These are phyloP conservation scores for Xylaria arbuscula DNA, from an alignment of 2,329 filamentous ascomycete species.

Conservation along the genomic window DNA sequence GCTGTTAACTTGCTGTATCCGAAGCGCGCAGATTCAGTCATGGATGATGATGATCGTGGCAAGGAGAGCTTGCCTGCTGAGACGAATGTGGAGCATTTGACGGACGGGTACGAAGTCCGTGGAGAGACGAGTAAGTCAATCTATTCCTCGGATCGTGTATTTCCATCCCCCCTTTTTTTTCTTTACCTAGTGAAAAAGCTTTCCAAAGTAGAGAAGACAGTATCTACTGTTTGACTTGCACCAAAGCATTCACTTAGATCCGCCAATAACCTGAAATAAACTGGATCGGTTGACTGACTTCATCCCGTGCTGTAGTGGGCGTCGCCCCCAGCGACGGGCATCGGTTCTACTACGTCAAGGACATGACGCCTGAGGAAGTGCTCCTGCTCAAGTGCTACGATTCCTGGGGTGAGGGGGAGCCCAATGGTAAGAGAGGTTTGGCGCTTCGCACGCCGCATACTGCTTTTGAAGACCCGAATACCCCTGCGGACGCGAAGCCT, in stretches of 20 bases:
- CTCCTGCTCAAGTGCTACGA: slow-evolving; percentile 66
- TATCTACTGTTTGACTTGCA: no score
- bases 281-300: neutral
- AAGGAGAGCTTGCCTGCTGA: slow-evolving; percentile 61
- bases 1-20: slow-evolving; percentile 73
- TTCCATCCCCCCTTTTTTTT: neutral
- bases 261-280: neutral
- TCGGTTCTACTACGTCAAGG: slow-evolving; percentile 73
- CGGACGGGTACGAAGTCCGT: slow-evolving; percentile 68
- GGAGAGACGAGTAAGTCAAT: slow-evolving; percentile 64
- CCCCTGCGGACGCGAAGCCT: slow-evolving; percentile 57
- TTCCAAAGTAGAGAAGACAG: neutral
- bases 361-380: slow-evolving; percentile 69
- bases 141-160: neutral
- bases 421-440: slow-evolving; percentile 52
- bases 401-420: slow-evolving; percentile 56
- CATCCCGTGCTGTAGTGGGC: slow-evolving; percentile 51
- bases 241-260: neutral
- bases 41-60: slow-evolving; percentile 65
- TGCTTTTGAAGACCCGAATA: slow-evolving; percentile 66
- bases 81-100: slow-evolving; percentile 61
- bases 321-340: slow-evolving; percentile 68
- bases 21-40: slow-evolving; percentile 45
- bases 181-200: neutral
- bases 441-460: slow-evolving; percentile 63